These are phyloP conservation scores for Paecilomyces formosus DNA, from an alignment of 2,329 filamentous ascomycete genomes.

Conservation along the genomic window DNA sequence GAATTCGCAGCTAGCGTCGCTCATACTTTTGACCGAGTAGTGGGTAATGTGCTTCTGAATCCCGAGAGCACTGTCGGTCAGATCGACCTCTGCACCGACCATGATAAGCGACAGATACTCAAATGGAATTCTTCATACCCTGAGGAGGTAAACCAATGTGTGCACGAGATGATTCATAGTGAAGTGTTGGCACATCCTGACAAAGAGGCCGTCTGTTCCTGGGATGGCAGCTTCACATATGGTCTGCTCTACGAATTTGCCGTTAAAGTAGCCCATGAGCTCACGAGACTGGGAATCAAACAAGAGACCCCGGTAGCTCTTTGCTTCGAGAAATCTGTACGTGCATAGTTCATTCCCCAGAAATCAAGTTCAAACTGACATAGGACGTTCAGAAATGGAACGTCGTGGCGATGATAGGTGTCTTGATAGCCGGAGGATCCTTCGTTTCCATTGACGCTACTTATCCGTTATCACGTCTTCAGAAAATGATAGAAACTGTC, in stretches of 20 bases:
- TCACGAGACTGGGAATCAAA: slow-evolving; percentile 33
- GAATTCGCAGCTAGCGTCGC: slow-evolving; percentile 40
- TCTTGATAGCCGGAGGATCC: slow-evolving; percentile 36
- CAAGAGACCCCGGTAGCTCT: slow-evolving; percentile 29
- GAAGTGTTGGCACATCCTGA: slow-evolving; percentile 27
- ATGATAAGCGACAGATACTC: slow-evolving; percentile 48
- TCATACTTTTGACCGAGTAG: slow-evolving; percentile 47
- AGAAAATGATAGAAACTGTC: slow-evolving; percentile 25
- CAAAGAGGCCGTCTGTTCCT: slow-evolving; percentile 27
- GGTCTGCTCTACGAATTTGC: slow-evolving; percentile 29
- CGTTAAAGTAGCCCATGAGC: slow-evolving; percentile 27
- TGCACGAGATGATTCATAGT: slow-evolving; percentile 30
- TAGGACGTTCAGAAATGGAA: slow-evolving; percentile 30
- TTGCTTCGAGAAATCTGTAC: slow-evolving; percentile 37
- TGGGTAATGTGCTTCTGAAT: slow-evolving; percentile 40
- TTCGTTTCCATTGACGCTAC: slow-evolving; percentile 35
- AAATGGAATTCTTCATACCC: slow-evolving; percentile 44
- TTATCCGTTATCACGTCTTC: slow-evolving; percentile 30
- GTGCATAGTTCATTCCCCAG: slow-evolving; percentile 7
- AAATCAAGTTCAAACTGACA: background rate
- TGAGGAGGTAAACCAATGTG: slow-evolving; percentile 30
- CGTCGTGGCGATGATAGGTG: slow-evolving; percentile 32
- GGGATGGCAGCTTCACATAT: slow-evolving; percentile 34
- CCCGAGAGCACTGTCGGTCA: slow-evolving; percentile 32
- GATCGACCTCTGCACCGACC: slow-evolving; percentile 48